Percentiles rank a stretch among this genome's conserved stretches.
phyloP scores from a whole-genome alignment of 2,329 filamentous ascomycete genomes.

The Cladosporium velox region DNA sequence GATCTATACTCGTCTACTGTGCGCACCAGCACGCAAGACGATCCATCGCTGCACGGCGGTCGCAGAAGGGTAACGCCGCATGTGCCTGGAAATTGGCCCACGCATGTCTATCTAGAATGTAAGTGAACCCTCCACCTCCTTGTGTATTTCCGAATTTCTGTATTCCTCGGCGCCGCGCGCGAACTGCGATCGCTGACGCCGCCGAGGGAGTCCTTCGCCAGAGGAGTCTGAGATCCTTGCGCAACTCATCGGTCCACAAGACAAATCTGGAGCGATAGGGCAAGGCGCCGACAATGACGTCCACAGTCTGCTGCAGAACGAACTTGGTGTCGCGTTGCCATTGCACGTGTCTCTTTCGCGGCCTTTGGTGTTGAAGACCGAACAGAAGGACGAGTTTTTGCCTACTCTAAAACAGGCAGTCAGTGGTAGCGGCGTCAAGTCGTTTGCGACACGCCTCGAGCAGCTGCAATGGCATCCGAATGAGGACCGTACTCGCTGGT shows the following conservation, averaged over 20 bases:
- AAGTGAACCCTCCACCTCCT: conserved; percentile 38
- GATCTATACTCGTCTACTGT: conserved; percentile 85
- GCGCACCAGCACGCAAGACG: conserved; percentile 74
- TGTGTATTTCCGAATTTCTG: not conserved
- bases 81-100: conserved; percentile 86
- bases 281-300: conserved; percentile 42
- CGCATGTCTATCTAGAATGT: conserved; percentile 93
- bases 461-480: conserved; percentile 67
- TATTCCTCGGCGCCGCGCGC: conserved; percentile 5
- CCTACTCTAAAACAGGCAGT: conserved; percentile 54
- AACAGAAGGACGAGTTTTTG: conserved; percentile 71
- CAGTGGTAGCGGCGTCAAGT: conserved; percentile 42
- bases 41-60: conserved; percentile 82
- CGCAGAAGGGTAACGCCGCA: conserved; percentile 81
- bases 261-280: not conserved
- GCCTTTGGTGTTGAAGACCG: conserved; percentile 71
- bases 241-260: conserved; percentile 41
- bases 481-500: conserved; percentile 70
- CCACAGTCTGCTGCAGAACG: conserved; percentile 71
- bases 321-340: conserved; percentile 74
- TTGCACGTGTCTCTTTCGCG: conserved; percentile 90
- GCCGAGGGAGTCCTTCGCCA: conserved; percentile 57
- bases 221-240: conserved; percentile 47
- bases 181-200: conserved; percentile 24
- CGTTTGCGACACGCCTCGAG: conserved; percentile 50